A percentile compares a stretch with the other conserved stretches of the same genome.
These are phyloP conservation scores for Amphicarpaea edgeworthii DNA, from an alignment of 306 rosid species.

Conservation along the genomic window DNA sequence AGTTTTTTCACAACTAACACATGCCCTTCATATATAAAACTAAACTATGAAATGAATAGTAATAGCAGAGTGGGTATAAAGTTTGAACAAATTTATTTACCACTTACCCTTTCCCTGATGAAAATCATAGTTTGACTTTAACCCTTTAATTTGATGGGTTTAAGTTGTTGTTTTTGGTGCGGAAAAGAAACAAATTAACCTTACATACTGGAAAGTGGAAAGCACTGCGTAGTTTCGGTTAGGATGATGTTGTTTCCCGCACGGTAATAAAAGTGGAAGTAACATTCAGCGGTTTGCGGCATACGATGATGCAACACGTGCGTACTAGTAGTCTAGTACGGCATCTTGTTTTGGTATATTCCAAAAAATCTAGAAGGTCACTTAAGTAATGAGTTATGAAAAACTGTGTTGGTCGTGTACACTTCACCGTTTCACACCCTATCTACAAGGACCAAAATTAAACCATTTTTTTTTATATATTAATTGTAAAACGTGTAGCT, in stretches of 20 bases:
- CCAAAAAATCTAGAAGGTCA: neutral
- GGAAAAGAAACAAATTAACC: constrained; percentile 24
- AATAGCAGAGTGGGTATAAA: neutral
- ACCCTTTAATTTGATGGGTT: neutral
- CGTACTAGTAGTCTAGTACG: neutral
- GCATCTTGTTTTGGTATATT: neutral
- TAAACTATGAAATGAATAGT: constrained; percentile 27
- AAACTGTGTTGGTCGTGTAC: neutral
- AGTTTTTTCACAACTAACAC: neutral
- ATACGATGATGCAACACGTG: constrained; percentile 5
- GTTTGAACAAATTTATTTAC: constrained; percentile 25
- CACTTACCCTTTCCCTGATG: neutral
- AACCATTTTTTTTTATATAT: neutral
- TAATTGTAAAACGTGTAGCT: neutral
- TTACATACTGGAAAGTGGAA: constrained; percentile 30
- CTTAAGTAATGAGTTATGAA: neutral
- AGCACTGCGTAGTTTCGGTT: constrained; percentile 41
- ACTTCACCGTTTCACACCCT: neutral
- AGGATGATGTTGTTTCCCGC: constrained; percentile 15
- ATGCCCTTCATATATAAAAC: constrained; percentile 17
- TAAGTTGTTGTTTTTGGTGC: neutral
- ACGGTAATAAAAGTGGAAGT: constrained; percentile 30
- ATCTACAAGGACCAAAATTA: neutral
- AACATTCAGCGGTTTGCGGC: neutral
- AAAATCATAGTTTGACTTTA: constrained; percentile 31